Evolutionary conservation across 345 rosid species (phyloP).

Genomic region (Eucalyptus curtisii): DNA sequence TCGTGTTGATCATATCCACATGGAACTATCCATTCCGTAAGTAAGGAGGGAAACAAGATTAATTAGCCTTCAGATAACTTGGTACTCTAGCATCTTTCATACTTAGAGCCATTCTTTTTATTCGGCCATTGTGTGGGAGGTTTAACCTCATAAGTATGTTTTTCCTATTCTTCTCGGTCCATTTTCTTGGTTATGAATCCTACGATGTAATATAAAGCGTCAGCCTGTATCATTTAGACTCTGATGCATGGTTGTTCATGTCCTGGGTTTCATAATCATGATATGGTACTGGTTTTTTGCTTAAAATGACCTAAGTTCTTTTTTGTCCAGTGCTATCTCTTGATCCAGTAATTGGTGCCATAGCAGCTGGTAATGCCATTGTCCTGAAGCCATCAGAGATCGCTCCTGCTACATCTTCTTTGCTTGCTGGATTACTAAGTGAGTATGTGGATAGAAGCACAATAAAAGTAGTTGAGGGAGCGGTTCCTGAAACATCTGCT

Average conservation of each 20-base stretch:
- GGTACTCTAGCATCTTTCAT: neutral
- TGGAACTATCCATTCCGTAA: conserved; percentile 82
- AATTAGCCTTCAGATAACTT: neutral
- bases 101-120: neutral
- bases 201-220: neutral
- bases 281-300: neutral
- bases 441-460: conserved; percentile 23
- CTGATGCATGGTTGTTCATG: neutral
- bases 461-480: conserved; percentile 29
- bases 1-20: conserved; percentile 66
- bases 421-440: conserved; percentile 12
- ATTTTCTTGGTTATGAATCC: neutral
- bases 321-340: conserved; percentile 45
- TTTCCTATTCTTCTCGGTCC: neutral
- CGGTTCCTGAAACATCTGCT: conserved; percentile 30
- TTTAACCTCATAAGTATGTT: neutral
- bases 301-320: neutral
- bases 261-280: neutral
- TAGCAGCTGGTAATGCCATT: conserved; percentile 46
- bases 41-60: neutral
- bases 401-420: conserved; percentile 35
- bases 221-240: neutral
- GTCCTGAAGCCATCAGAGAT: conserved; percentile 48
- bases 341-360: conserved; percentile 72
- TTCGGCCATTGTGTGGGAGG: neutral